Percentiles rank a stretch among this genome's conserved stretches.
phyloP scores from a whole-genome alignment of 2,329 filamentous ascomycete species.

The Sarocladiaceae sp. region DNA sequence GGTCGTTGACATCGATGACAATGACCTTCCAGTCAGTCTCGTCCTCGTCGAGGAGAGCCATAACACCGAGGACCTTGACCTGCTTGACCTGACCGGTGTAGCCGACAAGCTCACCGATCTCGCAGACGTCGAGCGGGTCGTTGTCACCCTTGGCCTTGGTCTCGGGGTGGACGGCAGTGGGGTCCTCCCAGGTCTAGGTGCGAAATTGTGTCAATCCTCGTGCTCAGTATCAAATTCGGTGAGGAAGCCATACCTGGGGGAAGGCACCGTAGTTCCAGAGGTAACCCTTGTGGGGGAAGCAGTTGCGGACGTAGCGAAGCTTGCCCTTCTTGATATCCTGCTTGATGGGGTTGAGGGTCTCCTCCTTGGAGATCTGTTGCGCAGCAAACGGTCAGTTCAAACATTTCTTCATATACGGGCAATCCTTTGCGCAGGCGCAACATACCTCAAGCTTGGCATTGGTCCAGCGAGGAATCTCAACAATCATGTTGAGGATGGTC shows the following conservation, averaged over 20 bases:
- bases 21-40: constrained; percentile 99
- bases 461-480: constrained; percentile 99
- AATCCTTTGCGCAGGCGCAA: constrained; percentile 15
- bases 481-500: constrained; percentile 97
- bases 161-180: constrained; percentile 91
- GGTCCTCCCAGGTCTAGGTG: constrained; percentile 94
- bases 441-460: constrained; percentile 98
- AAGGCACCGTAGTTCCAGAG: constrained; percentile 99
- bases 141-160: constrained; percentile 99
- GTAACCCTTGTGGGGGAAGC: constrained; percentile 99
- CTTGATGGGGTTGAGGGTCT: constrained; percentile 98
- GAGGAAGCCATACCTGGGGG: constrained; percentile 66
- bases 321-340: constrained; percentile 99
- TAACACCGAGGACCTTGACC: constrained; percentile 99
- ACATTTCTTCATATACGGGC: neutral
- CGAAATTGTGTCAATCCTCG: constrained; percentile 12
- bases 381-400: neutral
- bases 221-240: neutral
- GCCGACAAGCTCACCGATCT: constrained; percentile 97
- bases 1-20: constrained; percentile 97
- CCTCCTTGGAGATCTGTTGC: constrained; percentile 91
- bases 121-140: constrained; percentile 98
- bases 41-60: constrained; percentile 98
- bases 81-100: constrained; percentile 98
- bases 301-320: constrained; percentile 98